These are phyloP conservation scores for Phytopythium cucurbitacearum DNA, from an alignment of 352 stramenopile species.

Conservation along the genomic window DNA sequence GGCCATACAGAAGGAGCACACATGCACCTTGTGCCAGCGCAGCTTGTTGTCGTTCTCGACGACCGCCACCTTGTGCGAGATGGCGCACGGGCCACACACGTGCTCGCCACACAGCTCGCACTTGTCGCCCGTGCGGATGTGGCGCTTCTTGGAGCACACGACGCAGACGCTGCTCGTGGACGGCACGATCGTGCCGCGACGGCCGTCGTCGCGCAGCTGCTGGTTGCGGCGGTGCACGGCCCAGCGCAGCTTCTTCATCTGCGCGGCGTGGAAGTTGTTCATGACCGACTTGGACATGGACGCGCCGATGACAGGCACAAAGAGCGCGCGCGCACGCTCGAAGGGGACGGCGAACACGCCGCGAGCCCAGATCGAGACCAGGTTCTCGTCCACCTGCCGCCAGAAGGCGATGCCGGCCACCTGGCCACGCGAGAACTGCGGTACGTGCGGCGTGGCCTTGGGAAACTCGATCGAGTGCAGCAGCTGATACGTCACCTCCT, in stretches of 20 bases:
- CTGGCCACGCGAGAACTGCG: constrained; percentile 27
- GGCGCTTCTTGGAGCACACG: constrained; percentile 1
- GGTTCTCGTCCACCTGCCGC: constrained; percentile 16
- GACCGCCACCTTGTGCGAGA: constrained; percentile 23
- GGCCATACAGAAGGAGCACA: constrained; percentile 28
- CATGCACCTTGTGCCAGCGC: constrained; percentile 21
- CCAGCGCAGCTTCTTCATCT: constrained; percentile 31
- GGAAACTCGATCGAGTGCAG: constrained; percentile 28
- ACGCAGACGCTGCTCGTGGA: background rate
- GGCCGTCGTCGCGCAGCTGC: background rate
- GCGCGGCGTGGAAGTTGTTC: constrained; percentile 23
- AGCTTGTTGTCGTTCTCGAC: constrained; percentile 27
- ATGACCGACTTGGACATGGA: constrained; percentile 13
- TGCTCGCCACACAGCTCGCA: constrained; percentile 24
- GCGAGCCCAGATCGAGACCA: constrained; percentile 21
- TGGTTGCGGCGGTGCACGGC: constrained; percentile 7
- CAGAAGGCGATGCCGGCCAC: constrained; percentile 24
- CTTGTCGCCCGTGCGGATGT: constrained; percentile 14
- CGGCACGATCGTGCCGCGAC: background rate
- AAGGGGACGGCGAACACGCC: constrained; percentile 13
- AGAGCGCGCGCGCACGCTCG: constrained; percentile 1
- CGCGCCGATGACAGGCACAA: constrained; percentile 4
- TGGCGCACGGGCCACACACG: constrained; percentile 21
- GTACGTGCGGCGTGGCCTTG: constrained; percentile 14
- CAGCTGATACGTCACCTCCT: constrained; percentile 37